phyloP scores from a whole-genome alignment of 1,284 basidiomycete species.

The Wallemia ichthyophaga region DNA sequence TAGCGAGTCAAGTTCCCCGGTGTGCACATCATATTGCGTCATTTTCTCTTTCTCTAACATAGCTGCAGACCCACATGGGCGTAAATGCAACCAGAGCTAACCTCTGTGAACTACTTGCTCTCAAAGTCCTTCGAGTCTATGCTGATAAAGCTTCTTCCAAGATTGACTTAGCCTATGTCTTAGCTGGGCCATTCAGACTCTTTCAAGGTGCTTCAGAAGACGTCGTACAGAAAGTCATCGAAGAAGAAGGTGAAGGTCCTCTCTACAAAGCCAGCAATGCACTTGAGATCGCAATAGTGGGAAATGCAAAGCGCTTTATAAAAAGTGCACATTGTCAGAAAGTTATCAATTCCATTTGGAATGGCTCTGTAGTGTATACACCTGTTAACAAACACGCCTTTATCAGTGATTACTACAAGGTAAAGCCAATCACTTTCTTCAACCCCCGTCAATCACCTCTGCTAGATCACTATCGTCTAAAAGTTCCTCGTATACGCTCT shows the following conservation, averaged over 20 bases:
- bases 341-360: conserved; percentile 32
- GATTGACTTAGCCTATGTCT: conserved; percentile 41
- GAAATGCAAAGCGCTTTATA: conserved; percentile 51
- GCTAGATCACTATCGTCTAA: conserved; percentile 72
- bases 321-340: conserved; percentile 58
- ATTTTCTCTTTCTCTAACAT: background rate
- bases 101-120: conserved; percentile 69
- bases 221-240: conserved; percentile 25
- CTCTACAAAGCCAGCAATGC: background rate
- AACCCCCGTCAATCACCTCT: conserved; percentile 73
- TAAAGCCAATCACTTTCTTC: conserved; percentile 68
- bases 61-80: background rate
- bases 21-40: background rate
- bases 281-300: conserved; percentile 42
- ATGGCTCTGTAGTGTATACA: conserved; percentile 61
- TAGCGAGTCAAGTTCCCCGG: background rate
- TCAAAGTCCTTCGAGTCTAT: conserved; percentile 32
- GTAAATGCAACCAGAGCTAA: conserved; percentile 25
- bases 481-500: conserved; percentile 67
- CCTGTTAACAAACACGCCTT: conserved; percentile 56
- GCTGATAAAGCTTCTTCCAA: conserved; percentile 31
- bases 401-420: conserved; percentile 69
- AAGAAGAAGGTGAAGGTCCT: background rate
- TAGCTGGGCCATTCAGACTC: conserved; percentile 63
- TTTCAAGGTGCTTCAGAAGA: conserved; percentile 47